Conservation (phyloP, 495 filamentous ascomycete species). For the Polyplosphaeria fusca region DNA sequence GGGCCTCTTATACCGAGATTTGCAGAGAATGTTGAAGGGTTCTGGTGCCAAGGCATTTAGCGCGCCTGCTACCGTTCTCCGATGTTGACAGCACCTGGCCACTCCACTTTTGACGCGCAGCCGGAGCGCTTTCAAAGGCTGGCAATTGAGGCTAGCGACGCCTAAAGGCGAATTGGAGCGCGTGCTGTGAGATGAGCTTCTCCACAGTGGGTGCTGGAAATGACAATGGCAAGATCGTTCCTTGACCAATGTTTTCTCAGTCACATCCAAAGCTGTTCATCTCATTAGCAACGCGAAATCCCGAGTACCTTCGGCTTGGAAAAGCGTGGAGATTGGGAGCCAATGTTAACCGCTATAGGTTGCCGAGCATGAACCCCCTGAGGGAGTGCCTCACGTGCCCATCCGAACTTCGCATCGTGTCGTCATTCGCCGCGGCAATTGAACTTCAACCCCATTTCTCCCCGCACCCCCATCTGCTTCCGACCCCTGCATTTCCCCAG, state of each 20-base stretch:
- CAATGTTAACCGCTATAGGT: not conserved
- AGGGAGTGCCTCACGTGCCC: not conserved
- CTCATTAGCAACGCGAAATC: not conserved
- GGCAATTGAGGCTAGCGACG: not conserved
- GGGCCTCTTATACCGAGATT: not conserved
- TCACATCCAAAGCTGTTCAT: not conserved
- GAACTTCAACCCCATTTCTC: too few relatives aligned
- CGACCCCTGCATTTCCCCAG: too few relatives aligned
- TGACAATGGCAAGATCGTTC: not conserved
- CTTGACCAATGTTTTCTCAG: not conserved
- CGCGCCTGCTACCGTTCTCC: too few relatives aligned
- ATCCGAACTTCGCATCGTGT: not conserved
- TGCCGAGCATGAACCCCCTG: not conserved
- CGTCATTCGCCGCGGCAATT: not conserved
- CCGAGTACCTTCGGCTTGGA: not conserved
- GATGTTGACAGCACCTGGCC: too few relatives aligned
- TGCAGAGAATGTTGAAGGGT: not conserved
- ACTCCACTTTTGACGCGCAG: too few relatives aligned
- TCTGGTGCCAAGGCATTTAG: too few relatives aligned
- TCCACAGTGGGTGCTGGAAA: not conserved
- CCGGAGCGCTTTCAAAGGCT: too few relatives aligned
- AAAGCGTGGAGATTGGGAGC: not conserved
- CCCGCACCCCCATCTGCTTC: too few relatives aligned
- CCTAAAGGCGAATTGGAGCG: not conserved
- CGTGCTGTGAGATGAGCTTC: not conserved